Base-by-base conservation (phyloP, 1,284 basidiomycete genomes). In the Pascua sp. region DNA sequence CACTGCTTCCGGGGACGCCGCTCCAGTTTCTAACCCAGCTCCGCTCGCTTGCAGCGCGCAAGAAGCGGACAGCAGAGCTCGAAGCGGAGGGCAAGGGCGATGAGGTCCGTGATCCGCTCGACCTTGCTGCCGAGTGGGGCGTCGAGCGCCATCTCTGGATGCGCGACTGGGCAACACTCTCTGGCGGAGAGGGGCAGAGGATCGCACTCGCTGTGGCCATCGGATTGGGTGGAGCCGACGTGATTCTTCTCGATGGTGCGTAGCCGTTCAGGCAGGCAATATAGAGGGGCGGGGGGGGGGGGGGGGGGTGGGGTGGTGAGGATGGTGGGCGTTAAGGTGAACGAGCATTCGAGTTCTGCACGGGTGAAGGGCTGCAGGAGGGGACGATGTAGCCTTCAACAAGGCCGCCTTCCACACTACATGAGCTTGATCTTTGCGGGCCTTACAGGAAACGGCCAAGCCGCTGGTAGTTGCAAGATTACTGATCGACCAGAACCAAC, bases 191-290 rank as follows among this genome's bases (percentile, higher is more conserved):
- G 72, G 82, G 84, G 2, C 91, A 93, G 73, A 79, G 90, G 47
- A 82, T 91, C n/a, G 83, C 86, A 9, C 72, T 93, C 51, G 87
- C 89, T 13, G 81, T 85, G 24, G 88, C 87, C 0, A 72, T 90
- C 3, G 86, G 87, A 0, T 71, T 91, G 44, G 81, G 85, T 56
- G 84, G 84, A 0, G 88, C 90, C 0, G 89, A 92, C 67, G 79
- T 93, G 0, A 75, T 93, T n/a, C 80, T 92, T 13, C 79, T 93
- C 2, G 90, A 93, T 67, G 91, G 90, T 90, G 53, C 53, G 85
- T 79, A 44, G 38, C 18, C 8, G 5, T 3, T 8, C n/a, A 41
- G 39, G 17, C 11, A 12, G 37, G 43, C n/a, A 18, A 10, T 4
- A 16, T 10, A 15, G 13, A 9, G 15, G 32, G 16, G 45, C 17